A percentile compares a stretch with the other conserved stretches of the same genome.
Evolutionary conservation across 805 yeast species (phyloP).

Genomic region (Metahyphopichia silvanorum): DNA sequence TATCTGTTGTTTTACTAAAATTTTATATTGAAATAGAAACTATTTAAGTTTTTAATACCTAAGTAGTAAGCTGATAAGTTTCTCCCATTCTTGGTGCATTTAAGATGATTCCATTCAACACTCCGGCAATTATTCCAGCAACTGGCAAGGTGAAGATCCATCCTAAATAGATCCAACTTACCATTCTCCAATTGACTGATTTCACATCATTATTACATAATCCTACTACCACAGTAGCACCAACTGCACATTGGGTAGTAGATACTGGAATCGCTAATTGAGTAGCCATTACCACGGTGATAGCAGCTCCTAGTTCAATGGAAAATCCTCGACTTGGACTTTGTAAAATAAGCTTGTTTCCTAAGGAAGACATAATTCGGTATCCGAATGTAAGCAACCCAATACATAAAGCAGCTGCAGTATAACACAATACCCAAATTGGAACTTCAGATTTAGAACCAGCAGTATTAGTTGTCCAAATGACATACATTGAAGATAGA

Average conservation of each 20-base stretch:
- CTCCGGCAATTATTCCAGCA: conserved; percentile 71
- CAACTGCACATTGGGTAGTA: conserved; percentile 76
- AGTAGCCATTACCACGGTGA: conserved; percentile 73
- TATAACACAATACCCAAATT: conserved; percentile 65
- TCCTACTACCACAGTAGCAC: conserved; percentile 76
- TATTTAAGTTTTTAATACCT: no score
- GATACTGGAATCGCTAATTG: conserved; percentile 70
- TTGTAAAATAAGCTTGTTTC: conserved; percentile 70
- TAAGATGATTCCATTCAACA: conserved; percentile 58
- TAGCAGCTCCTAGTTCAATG: conserved; percentile 75
- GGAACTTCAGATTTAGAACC: conserved; percentile 57
- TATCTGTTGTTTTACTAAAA: no score
- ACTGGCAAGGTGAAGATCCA: conserved; percentile 73
- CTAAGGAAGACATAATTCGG: conserved; percentile 65
- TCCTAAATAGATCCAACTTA: conserved; percentile 65
- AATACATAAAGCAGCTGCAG: conserved; percentile 63
- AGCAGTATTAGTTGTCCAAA: conserved; percentile 54
- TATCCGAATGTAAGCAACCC: conserved; percentile 75
- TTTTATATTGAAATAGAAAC: no score
- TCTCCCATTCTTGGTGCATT: conserved; percentile 54
- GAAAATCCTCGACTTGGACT: conserved; percentile 78
- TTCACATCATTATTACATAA: conserved; percentile 61
- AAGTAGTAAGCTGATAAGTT: conserved; percentile 20
- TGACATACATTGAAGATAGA: conserved; percentile 57
- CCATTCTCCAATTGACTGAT: conserved; percentile 77